phyloP scores from a whole-genome alignment of 148 eudicot genomes.

The Diospyros kaki region DNA sequence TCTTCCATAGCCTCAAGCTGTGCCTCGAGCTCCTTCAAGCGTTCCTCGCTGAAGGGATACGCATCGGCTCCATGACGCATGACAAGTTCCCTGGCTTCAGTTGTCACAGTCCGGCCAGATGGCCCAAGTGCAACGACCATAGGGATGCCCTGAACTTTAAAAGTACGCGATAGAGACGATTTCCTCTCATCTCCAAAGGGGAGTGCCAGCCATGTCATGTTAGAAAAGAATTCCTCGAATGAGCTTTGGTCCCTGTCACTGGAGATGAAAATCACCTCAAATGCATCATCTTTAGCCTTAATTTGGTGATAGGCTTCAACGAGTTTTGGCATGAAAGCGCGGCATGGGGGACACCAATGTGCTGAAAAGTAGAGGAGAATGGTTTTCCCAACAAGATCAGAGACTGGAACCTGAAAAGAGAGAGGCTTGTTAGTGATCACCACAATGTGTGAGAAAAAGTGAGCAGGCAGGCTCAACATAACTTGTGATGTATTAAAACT shows the following conservation, averaged over 20 bases:
- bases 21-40: slow-evolving; percentile 27
- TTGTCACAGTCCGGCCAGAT: slow-evolving; percentile 40
- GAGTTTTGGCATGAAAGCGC: slow-evolving; percentile 48
- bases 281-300: slow-evolving; percentile 40
- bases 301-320: slow-evolving; percentile 43
- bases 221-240: neutral
- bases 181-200: slow-evolving; percentile 33
- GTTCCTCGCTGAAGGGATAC: slow-evolving; percentile 55
- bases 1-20: slow-evolving; percentile 27
- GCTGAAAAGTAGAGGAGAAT: slow-evolving; percentile 60
- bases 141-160: slow-evolving; percentile 47
- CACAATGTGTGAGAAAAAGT: neutral
- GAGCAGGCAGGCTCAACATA: neutral
- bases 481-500: no score
- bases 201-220: slow-evolving; percentile 9
- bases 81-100: slow-evolving; percentile 35
- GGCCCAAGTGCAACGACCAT: slow-evolving; percentile 43
- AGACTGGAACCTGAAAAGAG: slow-evolving; percentile 41
- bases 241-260: neutral
- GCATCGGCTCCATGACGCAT: slow-evolving; percentile 43
- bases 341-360: slow-evolving; percentile 67
- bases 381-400: slow-evolving; percentile 51
- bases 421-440: neutral
- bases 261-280: slow-evolving; percentile 30
- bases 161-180: slow-evolving; percentile 27